Percentiles rank a stretch among this genome's conserved stretches.
Conservation (phyloP, 2,329 filamentous ascomycete species). For the Cercospora sp. region DNA sequence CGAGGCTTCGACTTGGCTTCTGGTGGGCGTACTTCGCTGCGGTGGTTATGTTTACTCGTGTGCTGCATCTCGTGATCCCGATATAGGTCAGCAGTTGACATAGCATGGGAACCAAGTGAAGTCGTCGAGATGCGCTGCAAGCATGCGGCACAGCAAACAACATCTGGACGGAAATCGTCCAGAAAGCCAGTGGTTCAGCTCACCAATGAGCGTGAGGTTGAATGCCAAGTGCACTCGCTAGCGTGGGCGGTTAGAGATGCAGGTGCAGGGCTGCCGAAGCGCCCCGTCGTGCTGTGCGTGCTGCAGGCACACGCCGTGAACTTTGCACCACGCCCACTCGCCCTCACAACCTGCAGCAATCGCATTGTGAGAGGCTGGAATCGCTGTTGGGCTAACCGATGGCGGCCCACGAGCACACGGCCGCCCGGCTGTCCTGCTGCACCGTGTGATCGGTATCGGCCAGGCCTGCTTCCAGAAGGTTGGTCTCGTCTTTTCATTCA, state of each 20-base stretch:
- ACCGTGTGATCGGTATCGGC: conserved; percentile 2
- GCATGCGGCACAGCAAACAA: conserved; percentile 7
- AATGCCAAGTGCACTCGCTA: conserved; percentile 20
- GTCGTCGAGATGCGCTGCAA: not conserved
- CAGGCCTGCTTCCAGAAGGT: conserved; percentile 15
- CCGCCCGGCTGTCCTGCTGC: conserved; percentile 13
- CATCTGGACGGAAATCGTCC: not conserved
- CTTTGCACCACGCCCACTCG: conserved; percentile 21
- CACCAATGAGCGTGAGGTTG: conserved; percentile 18
- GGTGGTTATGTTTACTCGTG: not conserved
- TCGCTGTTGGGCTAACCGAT: conserved; percentile 9
- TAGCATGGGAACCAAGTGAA: not conserved
- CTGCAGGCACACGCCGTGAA: conserved; percentile 24
- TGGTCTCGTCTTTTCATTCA: conserved; percentile 5
- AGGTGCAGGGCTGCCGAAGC: conserved; percentile 14
- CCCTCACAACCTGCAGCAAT: conserved; percentile 10
- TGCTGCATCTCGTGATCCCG: not conserved
- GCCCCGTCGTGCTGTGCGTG: conserved; percentile 2
- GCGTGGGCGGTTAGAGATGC: conserved; percentile 25
- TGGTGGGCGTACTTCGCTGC: not conserved
- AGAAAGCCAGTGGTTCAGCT: not conserved
- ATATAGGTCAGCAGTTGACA: not conserved
- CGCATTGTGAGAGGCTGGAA: conserved; percentile 24
- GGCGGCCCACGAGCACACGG: conserved; percentile 20
- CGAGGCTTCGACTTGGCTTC: conserved; percentile 15